Conservation (phyloP, 495 filamentous ascomycete genomes). For the Aspergillus nanangensis region DNA sequence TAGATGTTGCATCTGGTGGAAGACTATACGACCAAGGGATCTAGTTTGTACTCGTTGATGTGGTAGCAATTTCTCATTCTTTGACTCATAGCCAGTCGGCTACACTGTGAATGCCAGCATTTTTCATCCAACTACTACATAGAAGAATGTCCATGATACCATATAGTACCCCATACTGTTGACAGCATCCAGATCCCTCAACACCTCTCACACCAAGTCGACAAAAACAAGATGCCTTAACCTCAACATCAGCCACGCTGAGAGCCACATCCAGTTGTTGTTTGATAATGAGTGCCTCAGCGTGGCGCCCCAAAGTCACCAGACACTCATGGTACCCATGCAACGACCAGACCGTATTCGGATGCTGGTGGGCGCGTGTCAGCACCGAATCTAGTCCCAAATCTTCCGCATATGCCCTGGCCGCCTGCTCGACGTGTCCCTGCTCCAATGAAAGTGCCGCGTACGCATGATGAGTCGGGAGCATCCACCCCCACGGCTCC, state of each 20-base stretch:
- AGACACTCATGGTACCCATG: slow-evolving; percentile 61
- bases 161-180: too few relatives aligned
- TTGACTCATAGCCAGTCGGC: too few relatives aligned
- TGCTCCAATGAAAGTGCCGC: slow-evolving; percentile 58
- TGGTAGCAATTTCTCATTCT: too few relatives aligned
- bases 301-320: slow-evolving; percentile 36
- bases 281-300: slow-evolving; percentile 45
- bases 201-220: slow-evolving; percentile 25
- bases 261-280: slow-evolving; percentile 46
- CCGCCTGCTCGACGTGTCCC: slow-evolving; percentile 47
- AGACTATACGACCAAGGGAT: too few relatives aligned
- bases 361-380: slow-evolving; percentile 53
- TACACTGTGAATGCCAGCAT: too few relatives aligned
- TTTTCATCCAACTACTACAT: too few relatives aligned
- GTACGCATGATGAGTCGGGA: slow-evolving; percentile 58
- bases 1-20: too few relatives aligned
- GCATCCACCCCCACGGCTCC: slow-evolving; percentile 68
- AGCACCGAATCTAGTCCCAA: slow-evolving; percentile 50
- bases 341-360: slow-evolving; percentile 63
- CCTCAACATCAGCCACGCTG: slow-evolving; percentile 49
- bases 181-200: too few relatives aligned
- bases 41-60: too few relatives aligned
- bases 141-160: too few relatives aligned
- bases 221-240: slow-evolving; percentile 58
- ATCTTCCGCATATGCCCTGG: slow-evolving; percentile 51